Evolutionary conservation across 2,329 filamentous ascomycete species (phyloP), one percentile per base, ranked within the genome.

Genomic region (Tolypocladium sp.): DNA sequence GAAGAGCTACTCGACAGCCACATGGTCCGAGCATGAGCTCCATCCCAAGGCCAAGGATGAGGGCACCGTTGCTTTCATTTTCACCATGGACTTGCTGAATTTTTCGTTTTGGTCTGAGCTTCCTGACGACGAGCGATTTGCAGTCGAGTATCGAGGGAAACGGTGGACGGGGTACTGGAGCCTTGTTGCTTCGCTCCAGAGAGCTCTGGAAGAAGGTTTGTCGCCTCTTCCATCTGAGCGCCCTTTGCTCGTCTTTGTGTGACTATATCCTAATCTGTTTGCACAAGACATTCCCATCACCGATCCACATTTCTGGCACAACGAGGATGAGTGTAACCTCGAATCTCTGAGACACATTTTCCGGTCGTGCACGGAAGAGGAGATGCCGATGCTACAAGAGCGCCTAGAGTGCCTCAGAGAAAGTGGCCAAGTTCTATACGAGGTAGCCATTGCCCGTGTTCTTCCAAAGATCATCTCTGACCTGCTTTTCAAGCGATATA

Each of bases 101-200:
- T 99, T 97, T 70, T 95, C 88, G 27, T 99, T 99, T 73, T 99
- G 94, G 94, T 95, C 91, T 17, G 87, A 90, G 57, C 70, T 75
- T 52, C 73, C 78, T 0, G 86, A 89, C 13, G 81, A 85, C 6
- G 86, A 93, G 66, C 82, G 91, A 13, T 99, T 93, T 72, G 83
- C 89, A 12, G 82, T 99, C 49, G 87, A 90, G 59, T 97, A 97
- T 73, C 83, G 82, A 53, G 92, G 85, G 35, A 87, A 84, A 72
- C 84, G 75, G 59, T 97, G 92, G 91, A 97, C 92, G 0, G 94
- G 94, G 4, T 99, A 99, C 73, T 96, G 90, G 87, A 96, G 92
- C 71, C 76, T 99, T 59, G 91, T 97, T 25, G 94, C 94, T 30
- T 84, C 89, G 27, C 73, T 99, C 67, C 90, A 92, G 72, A 81